These are phyloP conservation scores for Leucocoprinus sp. DNA, from an alignment of 768 basidiomycete genomes.

Conservation along the genomic window DNA sequence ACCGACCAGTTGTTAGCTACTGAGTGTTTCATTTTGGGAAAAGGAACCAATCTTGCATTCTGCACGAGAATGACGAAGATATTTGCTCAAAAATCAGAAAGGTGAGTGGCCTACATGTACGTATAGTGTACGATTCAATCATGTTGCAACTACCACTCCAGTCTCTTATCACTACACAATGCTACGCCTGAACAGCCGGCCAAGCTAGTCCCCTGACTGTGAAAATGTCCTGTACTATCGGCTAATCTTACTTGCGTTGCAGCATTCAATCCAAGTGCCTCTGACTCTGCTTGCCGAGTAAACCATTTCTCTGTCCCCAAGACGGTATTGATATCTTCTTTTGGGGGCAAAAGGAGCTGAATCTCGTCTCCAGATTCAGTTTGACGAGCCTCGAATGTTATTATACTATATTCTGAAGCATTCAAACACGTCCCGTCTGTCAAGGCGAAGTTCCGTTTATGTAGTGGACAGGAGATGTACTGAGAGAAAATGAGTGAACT, in stretches of 20 bases:
- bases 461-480: slow-evolving; percentile 45
- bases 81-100: too few relatives aligned
- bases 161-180: background rate
- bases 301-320: slow-evolving; percentile 62
- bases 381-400: slow-evolving; percentile 51
- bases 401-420: slow-evolving; percentile 49
- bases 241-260: slow-evolving; percentile 24
- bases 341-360: slow-evolving; percentile 46
- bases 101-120: too few relatives aligned
- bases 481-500: slow-evolving; percentile 10
- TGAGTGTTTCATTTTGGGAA: too few relatives aligned
- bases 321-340: slow-evolving; percentile 46
- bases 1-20: too few relatives aligned
- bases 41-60: too few relatives aligned
- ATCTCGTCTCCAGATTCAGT: slow-evolving; percentile 22
- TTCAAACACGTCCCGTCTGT: slow-evolving; percentile 49
- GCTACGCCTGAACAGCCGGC: background rate
- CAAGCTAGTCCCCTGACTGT: background rate
- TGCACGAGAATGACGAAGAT: too few relatives aligned
- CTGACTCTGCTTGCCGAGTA: slow-evolving; percentile 42
- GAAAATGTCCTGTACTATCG: background rate
- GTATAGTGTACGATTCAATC: too few relatives aligned
- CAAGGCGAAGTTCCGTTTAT: slow-evolving; percentile 60
- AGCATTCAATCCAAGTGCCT: slow-evolving; percentile 24
- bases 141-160: background rate